Base-by-base conservation (phyloP, 768 basidiomycete species). In the Lenzites betulinus region DNA sequence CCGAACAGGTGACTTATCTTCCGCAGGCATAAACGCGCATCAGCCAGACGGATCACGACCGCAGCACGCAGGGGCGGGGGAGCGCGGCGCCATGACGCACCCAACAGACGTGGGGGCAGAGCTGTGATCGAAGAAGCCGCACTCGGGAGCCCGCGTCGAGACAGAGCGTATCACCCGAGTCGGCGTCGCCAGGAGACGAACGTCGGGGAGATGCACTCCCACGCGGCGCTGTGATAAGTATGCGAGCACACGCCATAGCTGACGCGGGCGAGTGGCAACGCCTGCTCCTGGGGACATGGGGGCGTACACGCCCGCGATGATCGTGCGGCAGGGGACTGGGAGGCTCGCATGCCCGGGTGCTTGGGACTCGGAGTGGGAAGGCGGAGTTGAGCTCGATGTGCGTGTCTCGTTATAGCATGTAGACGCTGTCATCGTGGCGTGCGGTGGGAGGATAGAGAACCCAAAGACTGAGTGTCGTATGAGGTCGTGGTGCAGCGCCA, bases 201-300 rank as follows among this genome's bases (percentile, higher is more conserved):
- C 54, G 30, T 51, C 35, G 58, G 20, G n/a, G 43, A 65, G 48
- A 55, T 44, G 57, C 49, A 7, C 49, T 35, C 49, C 8, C 49
- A 50, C 30, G 49, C 49, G 20, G 49, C 49, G 49, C 7, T 35
- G 49, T 50, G 49, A 48, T 48, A 30, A 26, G 28, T 16, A 18
- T 30, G 49, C n/a, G 9, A 12, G 20, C 30, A 23, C 47, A 11
- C 30, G 30, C 25, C 30, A 50, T 30, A 2, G 25, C 30, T 30
- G 47, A 30, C 47, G 23, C 25, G 47, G 13, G 23, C 46, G 46
- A 47, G 22, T 48, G 47, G n/a, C n/a, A n/a, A n/a, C 47, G 47
- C 47, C 26, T 30, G 38, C 35, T 7, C 35, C 7, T 36, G 7
- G 7, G 13, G 35, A 7, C 35, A 13, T 13, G 35, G 35, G 35